Percentiles rank a stretch among this genome's conserved stretches.
phyloP scores from a whole-genome alignment of 257 asterid species.

The Solanum sitiens region DNA sequence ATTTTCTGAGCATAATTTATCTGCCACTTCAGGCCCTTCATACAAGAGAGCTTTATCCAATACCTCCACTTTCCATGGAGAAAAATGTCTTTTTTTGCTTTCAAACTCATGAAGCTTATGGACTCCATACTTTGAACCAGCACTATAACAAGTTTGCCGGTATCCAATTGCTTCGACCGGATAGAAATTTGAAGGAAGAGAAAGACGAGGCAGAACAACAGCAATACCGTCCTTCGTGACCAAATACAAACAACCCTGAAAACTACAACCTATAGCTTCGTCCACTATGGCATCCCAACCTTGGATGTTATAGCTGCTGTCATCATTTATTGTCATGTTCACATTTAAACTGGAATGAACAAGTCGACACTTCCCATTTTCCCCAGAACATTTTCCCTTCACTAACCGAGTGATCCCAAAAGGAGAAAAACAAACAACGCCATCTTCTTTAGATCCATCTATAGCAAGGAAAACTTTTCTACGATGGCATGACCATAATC shows the following conservation, averaged over 20 bases:
- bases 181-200: slow-evolving; percentile 48
- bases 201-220: slow-evolving; percentile 80
- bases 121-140: slow-evolving; percentile 17
- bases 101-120: slow-evolving; percentile 31
- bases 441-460: slow-evolving; percentile 39
- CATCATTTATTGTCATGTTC: slow-evolving; percentile 42
- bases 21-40: slow-evolving; percentile 86
- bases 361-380: slow-evolving; percentile 36
- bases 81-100: slow-evolving; percentile 30
- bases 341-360: slow-evolving; percentile 52
- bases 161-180: slow-evolving; percentile 81
- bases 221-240: slow-evolving; percentile 69
- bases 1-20: slow-evolving; percentile 68
- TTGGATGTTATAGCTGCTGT: slow-evolving; percentile 23
- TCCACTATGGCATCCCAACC: slow-evolving; percentile 39
- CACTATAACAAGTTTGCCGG: slow-evolving; percentile 25
- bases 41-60: slow-evolving; percentile 73
- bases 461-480: slow-evolving; percentile 61
- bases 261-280: slow-evolving; percentile 80
- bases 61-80: slow-evolving; percentile 86
- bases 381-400: slow-evolving; percentile 29
- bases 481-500: slow-evolving; percentile 22
- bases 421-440: slow-evolving; percentile 66
- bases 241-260: slow-evolving; percentile 63
- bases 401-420: slow-evolving; percentile 81